Conservation (phyloP, 2,329 filamentous ascomycete species). For the Neonectria magnoliae region DNA sequence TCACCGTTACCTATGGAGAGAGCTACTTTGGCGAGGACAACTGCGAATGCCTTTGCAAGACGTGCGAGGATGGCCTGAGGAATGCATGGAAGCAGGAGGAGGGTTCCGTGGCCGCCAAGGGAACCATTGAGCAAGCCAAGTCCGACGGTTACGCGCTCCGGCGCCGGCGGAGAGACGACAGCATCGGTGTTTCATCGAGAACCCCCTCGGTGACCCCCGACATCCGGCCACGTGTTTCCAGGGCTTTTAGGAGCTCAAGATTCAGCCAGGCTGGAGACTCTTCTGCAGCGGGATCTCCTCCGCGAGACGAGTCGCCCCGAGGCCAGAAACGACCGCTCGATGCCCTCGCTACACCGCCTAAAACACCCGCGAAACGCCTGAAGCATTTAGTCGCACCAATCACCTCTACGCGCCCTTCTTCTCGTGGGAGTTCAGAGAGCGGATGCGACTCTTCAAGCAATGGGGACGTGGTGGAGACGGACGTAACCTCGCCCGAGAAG, state of each 20-base stretch:
- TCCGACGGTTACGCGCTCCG: slow-evolving; percentile 66
- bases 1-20: slow-evolving; percentile 95
- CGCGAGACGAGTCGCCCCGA: slow-evolving; percentile 39
- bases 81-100: slow-evolving; percentile 83
- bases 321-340: slow-evolving; percentile 55
- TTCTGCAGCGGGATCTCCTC: slow-evolving; percentile 44
- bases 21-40: slow-evolving; percentile 97
- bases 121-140: slow-evolving; percentile 63
- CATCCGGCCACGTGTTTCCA: slow-evolving; percentile 62
- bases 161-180: slow-evolving; percentile 62
- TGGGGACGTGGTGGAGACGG: slow-evolving; percentile 49
- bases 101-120: slow-evolving; percentile 56
- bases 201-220: slow-evolving; percentile 67
- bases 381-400: slow-evolving; percentile 48
- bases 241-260: slow-evolving; percentile 48
- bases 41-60: slow-evolving; percentile 91
- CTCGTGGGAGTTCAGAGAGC: slow-evolving; percentile 52
- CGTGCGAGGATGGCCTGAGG: slow-evolving; percentile 77
- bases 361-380: slow-evolving; percentile 63
- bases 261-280: slow-evolving; percentile 48
- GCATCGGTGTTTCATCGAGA: slow-evolving; percentile 60
- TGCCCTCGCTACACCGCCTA: slow-evolving; percentile 62
- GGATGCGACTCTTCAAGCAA: slow-evolving; percentile 41
- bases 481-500: slow-evolving; percentile 62
- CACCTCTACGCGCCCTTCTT: slow-evolving; percentile 43